Evolutionary conservation across 202 grass and related monocot genomes (phyloP).

Genomic region (Bolboschoenoplectus hybrid): DNA sequence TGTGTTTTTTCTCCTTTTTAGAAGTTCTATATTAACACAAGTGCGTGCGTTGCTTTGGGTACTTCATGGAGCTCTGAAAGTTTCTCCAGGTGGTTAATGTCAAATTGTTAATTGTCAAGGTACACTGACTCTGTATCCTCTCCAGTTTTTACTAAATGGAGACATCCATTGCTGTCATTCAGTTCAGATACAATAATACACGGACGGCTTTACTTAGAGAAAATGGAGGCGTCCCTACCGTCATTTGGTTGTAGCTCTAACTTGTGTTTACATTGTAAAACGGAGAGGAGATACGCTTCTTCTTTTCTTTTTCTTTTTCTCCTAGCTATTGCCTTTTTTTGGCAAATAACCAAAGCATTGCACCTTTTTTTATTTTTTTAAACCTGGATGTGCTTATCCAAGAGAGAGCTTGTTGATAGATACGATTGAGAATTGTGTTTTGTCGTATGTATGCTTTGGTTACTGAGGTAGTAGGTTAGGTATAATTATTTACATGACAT

Average conservation of each 20-base stretch:
- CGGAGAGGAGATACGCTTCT: not conserved
- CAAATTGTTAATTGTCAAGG: not conserved
- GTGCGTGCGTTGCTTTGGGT: slow-evolving; percentile 14
- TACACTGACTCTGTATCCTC: not conserved
- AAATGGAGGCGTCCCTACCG: not conserved
- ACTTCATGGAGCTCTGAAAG: slow-evolving; percentile 14
- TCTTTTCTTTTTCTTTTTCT: not conserved
- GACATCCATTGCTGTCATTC: not conserved
- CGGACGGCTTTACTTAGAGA: not conserved
- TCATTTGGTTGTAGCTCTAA: not conserved
- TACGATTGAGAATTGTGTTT: too few species aligned
- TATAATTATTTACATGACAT: too few species aligned
- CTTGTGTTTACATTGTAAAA: not conserved
- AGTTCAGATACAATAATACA: not conserved
- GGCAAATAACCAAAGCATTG: not conserved
- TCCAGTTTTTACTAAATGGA: not conserved
- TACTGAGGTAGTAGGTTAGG: too few species aligned
- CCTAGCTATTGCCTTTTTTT: not conserved
- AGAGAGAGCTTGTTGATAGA: not conserved
- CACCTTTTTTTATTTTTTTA: not conserved
- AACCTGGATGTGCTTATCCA: not conserved
- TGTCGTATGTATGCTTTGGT: too few species aligned
- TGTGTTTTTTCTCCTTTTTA: slow-evolving; percentile 13
- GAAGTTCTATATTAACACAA: not conserved
- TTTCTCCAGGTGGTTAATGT: slow-evolving; percentile 1